phyloP scores from a whole-genome alignment of 2,329 filamentous ascomycete species.

The Cadophora sp. region DNA sequence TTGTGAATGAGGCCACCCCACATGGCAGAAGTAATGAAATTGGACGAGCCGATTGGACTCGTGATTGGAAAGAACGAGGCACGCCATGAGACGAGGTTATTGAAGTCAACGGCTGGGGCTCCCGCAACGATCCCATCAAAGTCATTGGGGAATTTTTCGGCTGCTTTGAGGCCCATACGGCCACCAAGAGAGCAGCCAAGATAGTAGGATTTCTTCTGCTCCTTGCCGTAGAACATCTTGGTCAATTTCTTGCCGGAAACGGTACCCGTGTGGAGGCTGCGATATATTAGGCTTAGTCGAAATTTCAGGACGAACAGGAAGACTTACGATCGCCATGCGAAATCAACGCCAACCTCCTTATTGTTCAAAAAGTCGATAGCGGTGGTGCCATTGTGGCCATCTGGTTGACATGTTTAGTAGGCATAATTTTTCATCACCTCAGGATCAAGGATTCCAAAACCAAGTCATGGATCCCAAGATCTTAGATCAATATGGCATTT shows the following conservation, averaged over 20 bases:
- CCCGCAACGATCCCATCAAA: constrained; percentile 51
- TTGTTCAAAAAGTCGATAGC: constrained; percentile 33
- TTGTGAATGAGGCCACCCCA: constrained; percentile 26
- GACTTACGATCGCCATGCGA: constrained; percentile 33
- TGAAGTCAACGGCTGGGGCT: constrained; percentile 44
- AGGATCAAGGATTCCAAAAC: neutral
- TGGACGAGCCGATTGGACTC: constrained; percentile 35
- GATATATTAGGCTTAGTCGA: constrained; percentile 7
- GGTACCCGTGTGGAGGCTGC: constrained; percentile 20
- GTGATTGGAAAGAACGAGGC: constrained; percentile 23
- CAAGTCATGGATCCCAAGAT: neutral
- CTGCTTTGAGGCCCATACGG: constrained; percentile 48
- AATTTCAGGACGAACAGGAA: neutral
- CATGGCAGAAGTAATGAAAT: constrained; percentile 41
- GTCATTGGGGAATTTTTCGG: constrained; percentile 47
- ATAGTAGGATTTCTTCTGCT: constrained; percentile 47
- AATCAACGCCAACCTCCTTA: constrained; percentile 34
- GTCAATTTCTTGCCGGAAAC: constrained; percentile 33
- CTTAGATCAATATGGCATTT: neutral
- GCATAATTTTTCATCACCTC: neutral
- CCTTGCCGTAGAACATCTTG: constrained; percentile 42
- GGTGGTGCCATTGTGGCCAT: constrained; percentile 38
- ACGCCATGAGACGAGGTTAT: constrained; percentile 23
- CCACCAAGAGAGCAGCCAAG: constrained; percentile 50
- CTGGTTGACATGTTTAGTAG: neutral